These are phyloP conservation scores for Aspergillus japonicus DNA, from an alignment of 2,329 filamentous ascomycete species.

Conservation along the genomic window DNA sequence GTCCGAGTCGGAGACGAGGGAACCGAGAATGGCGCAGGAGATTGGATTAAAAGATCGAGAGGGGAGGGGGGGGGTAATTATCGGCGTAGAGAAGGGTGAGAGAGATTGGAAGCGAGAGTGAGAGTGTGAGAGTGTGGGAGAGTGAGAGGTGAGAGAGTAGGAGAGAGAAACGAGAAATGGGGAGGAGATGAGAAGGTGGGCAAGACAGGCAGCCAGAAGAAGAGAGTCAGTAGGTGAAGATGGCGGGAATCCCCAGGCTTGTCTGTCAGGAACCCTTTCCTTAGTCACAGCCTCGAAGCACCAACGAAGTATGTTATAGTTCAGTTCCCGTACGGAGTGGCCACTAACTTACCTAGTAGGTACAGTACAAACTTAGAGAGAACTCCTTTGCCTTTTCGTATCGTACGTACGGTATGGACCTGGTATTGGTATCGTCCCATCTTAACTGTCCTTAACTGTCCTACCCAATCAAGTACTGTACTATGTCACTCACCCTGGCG, in stretches of 20 bases:
- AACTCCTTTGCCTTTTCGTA: not conserved
- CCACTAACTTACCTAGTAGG: too few species aligned
- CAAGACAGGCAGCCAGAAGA: not conserved
- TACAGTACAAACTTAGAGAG: too few species aligned
- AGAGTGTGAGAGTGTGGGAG: slow-evolving; percentile 18
- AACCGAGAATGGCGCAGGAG: not conserved
- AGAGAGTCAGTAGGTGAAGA: not conserved
- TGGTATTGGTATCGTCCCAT: not conserved
- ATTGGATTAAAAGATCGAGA: not conserved
- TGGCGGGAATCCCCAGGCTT: not conserved
- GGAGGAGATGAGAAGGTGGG: slow-evolving; percentile 5
- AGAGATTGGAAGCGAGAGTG: slow-evolving; percentile 18
- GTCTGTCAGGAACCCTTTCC: not conserved
- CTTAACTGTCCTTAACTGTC: not conserved
- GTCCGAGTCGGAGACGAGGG: slow-evolving; percentile 4
- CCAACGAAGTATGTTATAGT: too few species aligned
- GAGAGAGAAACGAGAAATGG: slow-evolving; percentile 7
- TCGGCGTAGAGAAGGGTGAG: slow-evolving; percentile 11
- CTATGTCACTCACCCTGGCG: not conserved
- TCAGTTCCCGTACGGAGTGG: too few species aligned
- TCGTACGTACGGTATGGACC: not conserved
- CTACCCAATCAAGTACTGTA: not conserved
- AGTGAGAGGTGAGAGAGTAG: slow-evolving; percentile 18
- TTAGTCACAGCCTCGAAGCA: not conserved
- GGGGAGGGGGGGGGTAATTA: too few species aligned